A percentile compares a stretch with the other conserved stretches of the same genome.
These are phyloP conservation scores for Cercospora sp. DNA, from an alignment of 2,329 filamentous ascomycete species.

Conservation along the genomic window DNA sequence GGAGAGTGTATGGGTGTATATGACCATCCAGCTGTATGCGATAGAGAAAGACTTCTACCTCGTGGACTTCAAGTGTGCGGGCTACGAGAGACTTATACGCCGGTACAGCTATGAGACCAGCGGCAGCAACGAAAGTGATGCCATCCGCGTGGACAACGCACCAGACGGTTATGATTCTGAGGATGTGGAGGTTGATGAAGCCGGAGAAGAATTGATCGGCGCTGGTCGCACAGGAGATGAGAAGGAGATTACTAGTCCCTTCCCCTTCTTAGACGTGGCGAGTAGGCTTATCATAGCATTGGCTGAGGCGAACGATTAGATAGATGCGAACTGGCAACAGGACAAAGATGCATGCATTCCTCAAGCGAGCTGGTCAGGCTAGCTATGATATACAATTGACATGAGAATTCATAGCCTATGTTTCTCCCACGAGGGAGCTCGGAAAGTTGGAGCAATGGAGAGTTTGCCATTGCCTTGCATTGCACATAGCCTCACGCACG, in stretches of 20 bases:
- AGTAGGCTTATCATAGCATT: slow-evolving; percentile 90
- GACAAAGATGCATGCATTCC: slow-evolving; percentile 11
- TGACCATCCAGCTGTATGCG: slow-evolving; percentile 94
- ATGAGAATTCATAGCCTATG: not conserved
- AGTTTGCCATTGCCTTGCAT: too few relatives aligned
- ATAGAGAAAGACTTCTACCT: slow-evolving; percentile 91
- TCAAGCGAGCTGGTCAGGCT: not conserved
- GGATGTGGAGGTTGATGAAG: slow-evolving; percentile 37
- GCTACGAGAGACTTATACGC: slow-evolving; percentile 81
- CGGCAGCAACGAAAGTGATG: slow-evolving; percentile 32
- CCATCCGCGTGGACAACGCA: slow-evolving; percentile 25
- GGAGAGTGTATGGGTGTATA: slow-evolving; percentile 83
- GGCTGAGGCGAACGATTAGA: slow-evolving; percentile 68
- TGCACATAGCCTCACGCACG: not conserved
- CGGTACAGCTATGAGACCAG: slow-evolving; percentile 42
- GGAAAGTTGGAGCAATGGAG: not conserved
- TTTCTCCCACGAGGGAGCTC: not conserved
- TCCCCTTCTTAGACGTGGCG: slow-evolving; percentile 92
- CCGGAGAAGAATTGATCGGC: slow-evolving; percentile 46
- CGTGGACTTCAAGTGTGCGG: slow-evolving; percentile 97
- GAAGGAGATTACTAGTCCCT: slow-evolving; percentile 93
- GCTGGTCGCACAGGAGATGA: slow-evolving; percentile 65
- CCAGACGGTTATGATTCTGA: slow-evolving; percentile 24
- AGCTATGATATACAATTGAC: slow-evolving; percentile 6
- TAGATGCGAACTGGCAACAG: slow-evolving; percentile 12